A percentile compares a stretch with the other conserved stretches of the same genome.
Conservation (phyloP, 83 land plant species). For the Picea mariana region DNA sequence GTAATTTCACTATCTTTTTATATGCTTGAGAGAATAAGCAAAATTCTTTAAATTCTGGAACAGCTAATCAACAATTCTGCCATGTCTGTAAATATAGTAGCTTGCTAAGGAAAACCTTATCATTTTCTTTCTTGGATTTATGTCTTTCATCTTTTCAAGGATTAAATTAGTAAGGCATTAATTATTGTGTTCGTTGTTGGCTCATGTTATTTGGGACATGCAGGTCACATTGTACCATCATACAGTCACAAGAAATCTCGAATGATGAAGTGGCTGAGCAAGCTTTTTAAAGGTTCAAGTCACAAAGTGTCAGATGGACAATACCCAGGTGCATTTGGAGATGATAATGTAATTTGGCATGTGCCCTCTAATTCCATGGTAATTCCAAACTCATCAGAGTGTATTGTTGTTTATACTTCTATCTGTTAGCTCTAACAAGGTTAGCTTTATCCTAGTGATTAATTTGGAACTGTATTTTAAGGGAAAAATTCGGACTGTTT, state of each 20-base stretch:
- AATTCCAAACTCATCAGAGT: neutral
- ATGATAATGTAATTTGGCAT: constrained; percentile 10
- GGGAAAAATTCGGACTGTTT: neutral
- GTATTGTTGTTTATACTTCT: neutral
- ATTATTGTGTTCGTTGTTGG: neutral
- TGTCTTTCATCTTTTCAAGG: neutral
- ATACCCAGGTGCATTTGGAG: neutral
- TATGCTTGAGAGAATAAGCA: too few species aligned
- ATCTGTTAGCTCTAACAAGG: neutral
- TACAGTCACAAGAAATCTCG: constrained; percentile 2
- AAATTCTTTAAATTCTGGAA: too few species aligned
- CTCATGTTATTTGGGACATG: neutral
- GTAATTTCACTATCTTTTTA: too few species aligned
- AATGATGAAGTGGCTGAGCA: constrained; percentile 16
- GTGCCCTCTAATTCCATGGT: neutral
- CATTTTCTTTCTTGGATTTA: neutral
- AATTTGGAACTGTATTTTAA: neutral
- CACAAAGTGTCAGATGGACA: neutral
- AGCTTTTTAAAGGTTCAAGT: constrained; percentile 8
- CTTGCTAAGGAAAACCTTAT: neutral
- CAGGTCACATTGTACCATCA: constrained; percentile 1
- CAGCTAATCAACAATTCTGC: too few species aligned
- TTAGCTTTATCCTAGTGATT: neutral
- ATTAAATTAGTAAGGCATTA: too few species aligned
- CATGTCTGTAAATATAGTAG: neutral